These are phyloP conservation scores for Rauvolfia tetraphylla DNA, from an alignment of 257 asterid species.

Conservation along the genomic window DNA sequence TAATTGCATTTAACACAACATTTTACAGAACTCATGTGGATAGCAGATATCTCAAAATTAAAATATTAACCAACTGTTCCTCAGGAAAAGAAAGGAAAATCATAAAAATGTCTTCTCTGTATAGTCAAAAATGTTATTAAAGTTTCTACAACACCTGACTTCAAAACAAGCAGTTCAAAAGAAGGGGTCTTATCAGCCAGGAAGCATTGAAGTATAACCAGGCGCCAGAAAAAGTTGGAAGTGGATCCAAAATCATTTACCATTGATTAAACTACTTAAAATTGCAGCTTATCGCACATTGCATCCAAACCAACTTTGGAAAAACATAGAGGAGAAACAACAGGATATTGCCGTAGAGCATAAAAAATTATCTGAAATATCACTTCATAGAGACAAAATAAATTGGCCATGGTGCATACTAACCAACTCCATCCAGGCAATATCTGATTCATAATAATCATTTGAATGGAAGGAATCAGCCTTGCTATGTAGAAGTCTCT, in stretches of 20 bases:
- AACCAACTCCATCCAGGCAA: slow-evolving; percentile 99
- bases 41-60: neutral
- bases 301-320: neutral
- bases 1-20: neutral
- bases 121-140: neutral
- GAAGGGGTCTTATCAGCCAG: neutral
- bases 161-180: neutral
- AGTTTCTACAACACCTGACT: neutral
- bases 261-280: neutral
- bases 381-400: neutral
- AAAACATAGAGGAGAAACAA: neutral
- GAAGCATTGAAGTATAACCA: neutral
- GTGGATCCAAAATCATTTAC: neutral
- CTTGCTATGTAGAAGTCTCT: slow-evolving; percentile 79
- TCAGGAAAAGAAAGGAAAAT: neutral
- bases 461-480: slow-evolving; percentile 89
- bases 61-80: neutral
- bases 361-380: neutral
- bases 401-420: slow-evolving; percentile 18
- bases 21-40: neutral
- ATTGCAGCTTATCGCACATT: neutral
- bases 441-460: slow-evolving; percentile 92
- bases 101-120: neutral
- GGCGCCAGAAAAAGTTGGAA: neutral
- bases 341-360: neutral